phyloP scores from a whole-genome alignment of 2,329 filamentous ascomycete species.

The Colletotrichum sp. region DNA sequence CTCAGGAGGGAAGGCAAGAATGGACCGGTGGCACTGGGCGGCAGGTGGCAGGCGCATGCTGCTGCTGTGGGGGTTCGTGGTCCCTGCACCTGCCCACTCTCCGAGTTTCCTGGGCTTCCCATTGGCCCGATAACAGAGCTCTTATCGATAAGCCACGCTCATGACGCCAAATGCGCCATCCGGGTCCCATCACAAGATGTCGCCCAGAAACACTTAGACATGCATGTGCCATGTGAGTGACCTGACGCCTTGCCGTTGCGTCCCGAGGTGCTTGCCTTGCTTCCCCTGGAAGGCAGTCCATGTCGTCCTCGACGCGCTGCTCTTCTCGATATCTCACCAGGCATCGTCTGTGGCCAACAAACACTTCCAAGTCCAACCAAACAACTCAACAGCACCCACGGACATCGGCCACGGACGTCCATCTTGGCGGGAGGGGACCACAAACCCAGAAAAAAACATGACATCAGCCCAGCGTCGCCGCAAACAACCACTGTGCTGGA shows the following conservation, averaged over 20 bases:
- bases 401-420: not conserved
- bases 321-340: not conserved
- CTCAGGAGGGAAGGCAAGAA: not conserved
- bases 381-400: not conserved
- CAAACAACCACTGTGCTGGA: not conserved
- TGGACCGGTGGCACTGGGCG: not conserved
- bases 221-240: slow-evolving; percentile 14
- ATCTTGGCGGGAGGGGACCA: not conserved
- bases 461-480: slow-evolving; percentile 11
- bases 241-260: not conserved
- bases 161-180: slow-evolving; percentile 19
- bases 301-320: not conserved
- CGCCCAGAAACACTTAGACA: not conserved
- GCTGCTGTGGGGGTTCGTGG: not conserved
- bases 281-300: too few relatives aligned
- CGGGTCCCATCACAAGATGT: slow-evolving; percentile 17
- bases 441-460: not conserved
- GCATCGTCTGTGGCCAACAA: not conserved
- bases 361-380: not conserved
- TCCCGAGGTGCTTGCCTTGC: too few relatives aligned
- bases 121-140: not conserved
- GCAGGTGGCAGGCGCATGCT: not conserved
- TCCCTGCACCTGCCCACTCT: not conserved
- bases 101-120: not conserved
- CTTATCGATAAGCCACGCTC: slow-evolving; percentile 16